Conservation (phyloP, 2,329 filamentous ascomycete species). For the Ampelomyces quisqualis region DNA sequence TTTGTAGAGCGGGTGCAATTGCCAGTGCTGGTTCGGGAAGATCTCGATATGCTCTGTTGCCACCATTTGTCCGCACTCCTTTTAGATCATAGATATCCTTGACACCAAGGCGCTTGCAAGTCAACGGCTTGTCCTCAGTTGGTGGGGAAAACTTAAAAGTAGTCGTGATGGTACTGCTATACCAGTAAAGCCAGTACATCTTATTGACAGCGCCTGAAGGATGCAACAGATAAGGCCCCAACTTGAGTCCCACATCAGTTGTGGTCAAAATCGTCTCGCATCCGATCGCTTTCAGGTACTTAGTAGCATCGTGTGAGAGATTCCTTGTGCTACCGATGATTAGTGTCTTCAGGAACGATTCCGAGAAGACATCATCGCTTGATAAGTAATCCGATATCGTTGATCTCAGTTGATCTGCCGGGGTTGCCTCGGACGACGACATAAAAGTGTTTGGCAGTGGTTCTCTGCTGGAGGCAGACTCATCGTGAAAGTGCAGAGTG, state of each 20-base stretch:
- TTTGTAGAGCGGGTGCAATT: conserved; percentile 14
- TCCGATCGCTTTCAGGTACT: conserved; percentile 5
- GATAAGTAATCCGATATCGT: conserved; percentile 2
- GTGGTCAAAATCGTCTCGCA: conserved; percentile 6
- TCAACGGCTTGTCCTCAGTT: conserved; percentile 7
- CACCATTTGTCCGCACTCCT: conserved; percentile 14
- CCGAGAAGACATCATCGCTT: conserved; percentile 11
- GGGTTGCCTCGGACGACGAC: not conserved
- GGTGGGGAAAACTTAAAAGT: conserved; percentile 9
- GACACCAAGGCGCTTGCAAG: conserved; percentile 14
- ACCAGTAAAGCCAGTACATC: conserved; percentile 14
- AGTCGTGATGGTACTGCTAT: conserved; percentile 18
- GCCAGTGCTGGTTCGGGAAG: conserved; percentile 2
- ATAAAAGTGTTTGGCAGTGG: conserved; percentile 7
- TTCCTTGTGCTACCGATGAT: conserved; percentile 6
- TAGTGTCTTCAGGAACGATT: conserved; percentile 7
- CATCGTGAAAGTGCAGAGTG: not conserved
- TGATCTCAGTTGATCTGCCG: conserved; percentile 1
- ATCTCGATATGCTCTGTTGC: conserved; percentile 16
- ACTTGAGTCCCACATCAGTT: conserved; percentile 1
- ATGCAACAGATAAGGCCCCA: conserved; percentile 11
- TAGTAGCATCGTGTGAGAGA: conserved; percentile 1
- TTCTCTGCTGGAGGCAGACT: not conserved
- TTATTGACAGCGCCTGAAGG: conserved; percentile 9
- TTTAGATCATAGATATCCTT: conserved; percentile 23